Conservation (phyloP, 2,329 filamentous ascomycete genomes). For the Phialocephala sp. region DNA sequence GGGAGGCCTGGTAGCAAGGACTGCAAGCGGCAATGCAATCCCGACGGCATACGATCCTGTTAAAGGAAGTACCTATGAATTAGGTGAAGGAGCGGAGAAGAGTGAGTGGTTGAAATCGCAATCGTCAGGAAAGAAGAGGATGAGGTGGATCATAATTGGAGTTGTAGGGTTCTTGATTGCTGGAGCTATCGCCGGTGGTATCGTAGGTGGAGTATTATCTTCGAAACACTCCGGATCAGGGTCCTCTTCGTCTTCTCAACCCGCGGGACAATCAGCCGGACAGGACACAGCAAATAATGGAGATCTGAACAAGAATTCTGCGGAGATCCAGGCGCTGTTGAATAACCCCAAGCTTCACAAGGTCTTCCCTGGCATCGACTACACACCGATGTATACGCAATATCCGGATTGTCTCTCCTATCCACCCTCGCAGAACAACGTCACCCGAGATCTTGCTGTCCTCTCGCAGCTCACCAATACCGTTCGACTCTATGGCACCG, state of each 20-base stretch:
- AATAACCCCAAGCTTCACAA: constrained; percentile 84
- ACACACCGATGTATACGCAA: constrained; percentile 89
- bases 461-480: constrained; percentile 89
- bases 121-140: constrained; percentile 62
- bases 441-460: constrained; percentile 89
- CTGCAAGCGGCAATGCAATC: constrained; percentile 34
- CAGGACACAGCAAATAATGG: constrained; percentile 68
- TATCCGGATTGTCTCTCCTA: constrained; percentile 81
- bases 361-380: constrained; percentile 94
- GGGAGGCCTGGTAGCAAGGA: constrained; percentile 39
- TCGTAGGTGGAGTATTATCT: constrained; percentile 62
- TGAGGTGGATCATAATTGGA: constrained; percentile 71
- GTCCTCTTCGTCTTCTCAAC: constrained; percentile 31
- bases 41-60: constrained; percentile 39
- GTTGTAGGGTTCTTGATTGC: constrained; percentile 69
- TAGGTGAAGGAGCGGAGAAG: constrained; percentile 58
- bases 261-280: constrained; percentile 54
- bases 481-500: constrained; percentile 89
- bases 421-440: constrained; percentile 89
- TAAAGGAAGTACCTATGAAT: constrained; percentile 32
- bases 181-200: constrained; percentile 74
- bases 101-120: constrained; percentile 67
- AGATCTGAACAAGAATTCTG: constrained; percentile 75
- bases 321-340: constrained; percentile 80
- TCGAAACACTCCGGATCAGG: constrained; percentile 41